Base-by-base conservation (phyloP, 2,329 filamentous ascomycete species). In the Fusarium verticillioides region DNA sequence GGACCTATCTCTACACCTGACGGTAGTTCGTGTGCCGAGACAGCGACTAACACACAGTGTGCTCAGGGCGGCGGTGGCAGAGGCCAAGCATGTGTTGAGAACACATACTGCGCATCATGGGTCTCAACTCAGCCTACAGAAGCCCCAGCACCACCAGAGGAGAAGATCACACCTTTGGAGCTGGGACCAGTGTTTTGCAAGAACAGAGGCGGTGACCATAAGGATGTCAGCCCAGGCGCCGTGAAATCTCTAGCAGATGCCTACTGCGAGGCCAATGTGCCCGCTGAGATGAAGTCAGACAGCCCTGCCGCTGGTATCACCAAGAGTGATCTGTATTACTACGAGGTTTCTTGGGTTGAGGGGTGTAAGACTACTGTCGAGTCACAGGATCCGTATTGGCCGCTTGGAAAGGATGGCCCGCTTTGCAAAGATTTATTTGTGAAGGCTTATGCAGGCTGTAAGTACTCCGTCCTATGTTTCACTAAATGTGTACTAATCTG, bases 81-180 rank as follows among this genome's bases (percentile, higher is more conserved):
- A 26, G 32, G 52, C 5, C 12, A 44, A 34, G 60, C 52, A 4
- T 62, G 60, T 5, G 60, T 62, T 5, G 60, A 62, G 40, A 62
- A 62, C 60, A 62, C 60, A 11, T 59, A 62, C 32, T 62, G 60
- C 1, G 60, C 60, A 7, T 62, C 60, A 15, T 62, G 52, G 52
- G 32, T 59, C 5, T 62, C 40, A 0, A 59, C 40, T 4, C 18
- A 59, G 4, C 50, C 60, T 0, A 62, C 60, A 1, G 23, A 62
- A 12, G 52, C 60, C 7, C 52, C 60, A 1, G 32, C 40, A 9
- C 60, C 52, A 9, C 40, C 60, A 13, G 60, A 39, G 6, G 40
- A 39, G 1, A 36, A 59, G 10, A 62, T 19, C 6, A 62, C 60
- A 11, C 52, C 60, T 2, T 13, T 62, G 1, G 60, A 62, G 11